Conservation (phyloP, 352 stramenopile genomes). For the Globisporangium cederbergense region DNA sequence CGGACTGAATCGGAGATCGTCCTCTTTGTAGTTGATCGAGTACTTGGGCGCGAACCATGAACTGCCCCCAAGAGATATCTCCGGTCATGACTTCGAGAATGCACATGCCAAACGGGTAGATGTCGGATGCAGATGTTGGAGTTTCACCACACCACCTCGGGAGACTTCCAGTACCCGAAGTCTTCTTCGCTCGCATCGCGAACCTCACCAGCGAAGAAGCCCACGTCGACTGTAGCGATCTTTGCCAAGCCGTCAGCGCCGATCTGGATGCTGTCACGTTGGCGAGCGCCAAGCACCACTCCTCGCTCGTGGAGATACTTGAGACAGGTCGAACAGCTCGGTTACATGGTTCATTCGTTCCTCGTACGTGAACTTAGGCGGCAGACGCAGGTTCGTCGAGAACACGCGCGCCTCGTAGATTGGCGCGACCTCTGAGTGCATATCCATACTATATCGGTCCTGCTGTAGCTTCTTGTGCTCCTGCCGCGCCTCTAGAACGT, state of each 20-base stretch:
- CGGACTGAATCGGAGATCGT: no score
- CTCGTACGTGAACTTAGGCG: slow-evolving; percentile 15
- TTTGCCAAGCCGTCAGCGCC: neutral
- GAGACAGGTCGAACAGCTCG: slow-evolving; percentile 41
- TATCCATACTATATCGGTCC: slow-evolving; percentile 53
- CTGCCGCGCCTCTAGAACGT: no score
- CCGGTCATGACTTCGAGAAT: neutral
- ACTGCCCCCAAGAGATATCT: neutral
- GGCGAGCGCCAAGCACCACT: neutral
- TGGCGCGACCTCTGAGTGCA: slow-evolving; percentile 50
- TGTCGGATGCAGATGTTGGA: neutral
- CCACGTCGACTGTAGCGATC: neutral
- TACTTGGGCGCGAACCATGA: no score
- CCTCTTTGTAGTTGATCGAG: no score
- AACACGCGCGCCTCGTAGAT: slow-evolving; percentile 66
- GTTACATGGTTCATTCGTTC: slow-evolving; percentile 10
- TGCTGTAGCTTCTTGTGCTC: no score
- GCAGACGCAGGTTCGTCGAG: slow-evolving; percentile 84
- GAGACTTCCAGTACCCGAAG: neutral
- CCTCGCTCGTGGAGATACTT: neutral
- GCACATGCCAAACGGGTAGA: neutral
- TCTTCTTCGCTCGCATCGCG: neutral
- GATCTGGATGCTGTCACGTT: neutral
- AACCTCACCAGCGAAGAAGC: neutral
- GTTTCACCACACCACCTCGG: neutral